phyloP scores from a whole-genome alignment of 257 asterid genomes.

The Oldenlandia corymbosa region DNA sequence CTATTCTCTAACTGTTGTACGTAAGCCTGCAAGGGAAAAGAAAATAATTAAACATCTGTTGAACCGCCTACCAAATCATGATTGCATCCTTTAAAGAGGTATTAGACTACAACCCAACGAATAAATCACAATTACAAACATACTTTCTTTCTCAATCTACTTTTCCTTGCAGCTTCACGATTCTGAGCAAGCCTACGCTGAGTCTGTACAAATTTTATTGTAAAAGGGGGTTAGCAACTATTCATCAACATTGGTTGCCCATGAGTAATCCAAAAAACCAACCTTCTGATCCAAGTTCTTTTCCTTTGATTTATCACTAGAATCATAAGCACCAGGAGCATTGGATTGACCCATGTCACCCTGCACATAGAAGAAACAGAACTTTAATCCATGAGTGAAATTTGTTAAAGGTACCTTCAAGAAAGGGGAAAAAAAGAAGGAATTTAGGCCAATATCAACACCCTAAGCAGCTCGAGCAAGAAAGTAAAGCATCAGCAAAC shows the following conservation, averaged over 20 bases:
- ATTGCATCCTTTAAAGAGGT: not conserved
- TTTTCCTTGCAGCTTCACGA: constrained; percentile 96
- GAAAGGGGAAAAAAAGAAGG: no score
- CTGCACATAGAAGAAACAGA: constrained; percentile 40
- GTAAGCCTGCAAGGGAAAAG: constrained; percentile 57
- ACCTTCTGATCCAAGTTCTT: constrained; percentile 73
- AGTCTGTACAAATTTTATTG: constrained; percentile 40
- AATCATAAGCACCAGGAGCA: constrained; percentile 44
- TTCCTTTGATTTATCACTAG: constrained; percentile 74
- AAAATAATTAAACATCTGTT: constrained; percentile 7
- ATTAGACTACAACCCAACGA: not conserved
- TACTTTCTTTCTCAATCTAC: constrained; percentile 88
- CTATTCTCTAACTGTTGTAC: constrained; percentile 96
- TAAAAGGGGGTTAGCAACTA: constrained; percentile 19
- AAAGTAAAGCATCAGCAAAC: constrained; percentile 4
- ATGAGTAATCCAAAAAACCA: constrained; percentile 8
- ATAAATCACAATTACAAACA: not conserved
- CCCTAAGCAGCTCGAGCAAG: not conserved
- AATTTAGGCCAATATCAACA: no score
- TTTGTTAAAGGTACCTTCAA: no score
- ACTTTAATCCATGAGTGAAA: constrained; percentile 13
- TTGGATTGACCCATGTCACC: constrained; percentile 57
- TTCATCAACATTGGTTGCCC: constrained; percentile 8
- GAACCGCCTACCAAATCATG: not conserved
- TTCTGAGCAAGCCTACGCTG: constrained; percentile 87